Evolutionary conservation across 768 basidiomycete genomes (phyloP), one percentile per base, ranked within the genome.

Genomic region (Termitomyces sp.): DNA sequence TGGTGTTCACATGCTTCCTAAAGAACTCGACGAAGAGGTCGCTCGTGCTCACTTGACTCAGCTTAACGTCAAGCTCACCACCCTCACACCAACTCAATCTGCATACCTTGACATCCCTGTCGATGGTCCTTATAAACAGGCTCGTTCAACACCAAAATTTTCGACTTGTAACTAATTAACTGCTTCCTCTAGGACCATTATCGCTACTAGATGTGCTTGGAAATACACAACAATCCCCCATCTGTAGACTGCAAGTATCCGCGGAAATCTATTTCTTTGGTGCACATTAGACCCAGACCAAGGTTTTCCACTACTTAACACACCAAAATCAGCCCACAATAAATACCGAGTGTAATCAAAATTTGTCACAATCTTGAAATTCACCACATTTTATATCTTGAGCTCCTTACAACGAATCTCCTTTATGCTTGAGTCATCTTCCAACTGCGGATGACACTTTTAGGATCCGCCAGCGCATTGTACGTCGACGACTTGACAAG

Each of bases 11-110:
- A 95, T 98, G 77, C 82, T 99, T 50, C 97, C 96, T 63, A 99
- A 99, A 82, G 88, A 92, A 60, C 89, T 99, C 64, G 97, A 99
- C 67, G 97, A 99, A 81, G 95, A 98, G 76, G 97, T 99, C 64
- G 97, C 97, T 44, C 92, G 95, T 64, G 94, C 97, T 51, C 97
- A 99, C 75, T 80, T 98, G 57, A 81, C 80, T 50, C 87, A 91
- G 69, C 82, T 98, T 67, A 93, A 92, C 70, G 92, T 99, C 79
- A 94, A 95, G 80, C 83, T 99, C 73, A 96, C 94, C 46, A 76
- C 77, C 61, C 80, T 94, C 62, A 75, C 79, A 26, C 37, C 80
- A 13, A 81, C 80, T 61, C 97, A 99, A 77, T 84, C 94, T 64
- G 74, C 77, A 47, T 99, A 99, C 82, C 85, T 98, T 61, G 94